Evolutionary conservation across 2,329 filamentous ascomycete genomes (phyloP).

Genomic region (Ceratocystis lukuohia): DNA sequence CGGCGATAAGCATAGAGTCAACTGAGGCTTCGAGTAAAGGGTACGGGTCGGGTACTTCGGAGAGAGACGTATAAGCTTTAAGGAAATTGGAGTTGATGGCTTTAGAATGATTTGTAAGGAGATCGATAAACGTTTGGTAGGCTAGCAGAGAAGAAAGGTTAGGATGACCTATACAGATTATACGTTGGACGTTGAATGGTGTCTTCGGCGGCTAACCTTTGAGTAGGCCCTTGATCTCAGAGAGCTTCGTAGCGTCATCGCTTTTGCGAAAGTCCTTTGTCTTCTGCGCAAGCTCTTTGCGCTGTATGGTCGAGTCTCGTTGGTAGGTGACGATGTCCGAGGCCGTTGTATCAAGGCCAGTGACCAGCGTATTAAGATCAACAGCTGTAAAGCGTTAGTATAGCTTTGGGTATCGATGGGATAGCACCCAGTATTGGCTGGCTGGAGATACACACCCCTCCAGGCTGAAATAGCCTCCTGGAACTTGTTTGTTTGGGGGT

Average conservation of each 20-base stretch:
- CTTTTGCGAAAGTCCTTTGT: slow-evolving; percentile 96
- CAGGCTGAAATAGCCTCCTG: slow-evolving; percentile 91
- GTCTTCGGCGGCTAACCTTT: slow-evolving; percentile 46
- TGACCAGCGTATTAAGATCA: slow-evolving; percentile 70
- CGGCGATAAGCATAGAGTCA: slow-evolving; percentile 69
- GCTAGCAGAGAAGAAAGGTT: slow-evolving; percentile 37
- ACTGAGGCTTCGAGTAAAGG: slow-evolving; percentile 91
- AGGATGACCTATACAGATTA: not conserved
- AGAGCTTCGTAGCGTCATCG: slow-evolving; percentile 74
- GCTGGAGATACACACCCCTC: slow-evolving; percentile 52
- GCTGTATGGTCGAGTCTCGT: slow-evolving; percentile 84
- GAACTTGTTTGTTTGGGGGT: slow-evolving; percentile 53
- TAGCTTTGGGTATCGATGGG: slow-evolving; percentile 14
- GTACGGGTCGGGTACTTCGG: slow-evolving; percentile 92
- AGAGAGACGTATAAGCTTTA: slow-evolving; percentile 81
- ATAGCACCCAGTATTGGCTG: not conserved
- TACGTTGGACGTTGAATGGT: not conserved
- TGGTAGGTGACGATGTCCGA: slow-evolving; percentile 90
- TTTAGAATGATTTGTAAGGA: slow-evolving; percentile 92
- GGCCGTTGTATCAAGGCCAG: slow-evolving; percentile 80
- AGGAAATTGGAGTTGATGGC: slow-evolving; percentile 85
- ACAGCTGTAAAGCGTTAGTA: slow-evolving; percentile 45
- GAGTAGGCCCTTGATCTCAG: slow-evolving; percentile 76
- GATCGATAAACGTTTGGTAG: slow-evolving; percentile 94
- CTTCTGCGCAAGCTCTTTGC: slow-evolving; percentile 96